These are phyloP conservation scores for Porpolomopsis calyptriformis DNA, from an alignment of 768 basidiomycete species.

Conservation along the genomic window DNA sequence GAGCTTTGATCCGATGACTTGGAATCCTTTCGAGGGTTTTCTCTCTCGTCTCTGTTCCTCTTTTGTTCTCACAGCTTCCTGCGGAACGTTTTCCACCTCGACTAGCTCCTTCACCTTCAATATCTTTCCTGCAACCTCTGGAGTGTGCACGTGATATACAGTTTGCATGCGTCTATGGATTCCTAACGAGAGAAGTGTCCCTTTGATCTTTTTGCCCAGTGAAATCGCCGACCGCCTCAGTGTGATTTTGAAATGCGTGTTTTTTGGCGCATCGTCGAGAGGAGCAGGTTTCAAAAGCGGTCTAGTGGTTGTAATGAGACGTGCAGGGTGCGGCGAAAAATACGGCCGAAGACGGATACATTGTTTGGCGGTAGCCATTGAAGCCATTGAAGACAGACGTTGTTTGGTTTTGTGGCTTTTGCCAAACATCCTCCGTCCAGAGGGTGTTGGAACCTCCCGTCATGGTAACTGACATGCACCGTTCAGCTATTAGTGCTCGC, in stretches of 20 bases:
- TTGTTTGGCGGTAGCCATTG: background rate
- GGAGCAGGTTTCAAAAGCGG: background rate
- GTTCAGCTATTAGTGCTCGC: conserved; percentile 67
- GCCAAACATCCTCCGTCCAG: background rate
- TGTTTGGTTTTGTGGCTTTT: background rate
- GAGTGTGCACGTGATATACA: conserved; percentile 66
- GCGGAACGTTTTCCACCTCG: conserved; percentile 75
- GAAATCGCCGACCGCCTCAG: conserved; percentile 81
- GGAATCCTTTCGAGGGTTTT: conserved; percentile 58
- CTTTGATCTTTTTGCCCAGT: conserved; percentile 57
- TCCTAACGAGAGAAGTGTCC: conserved; percentile 73
- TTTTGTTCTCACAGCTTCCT: conserved; percentile 55
- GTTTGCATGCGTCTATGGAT: conserved; percentile 76
- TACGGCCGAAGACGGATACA: background rate
- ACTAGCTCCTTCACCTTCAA: conserved; percentile 83
- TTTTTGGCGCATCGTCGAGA: conserved; percentile 16
- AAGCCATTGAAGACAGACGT: background rate
- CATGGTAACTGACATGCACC: conserved; percentile 58
- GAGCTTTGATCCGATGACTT: conserved; percentile 34
- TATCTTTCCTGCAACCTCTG: conserved; percentile 77
- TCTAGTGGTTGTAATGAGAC: background rate
- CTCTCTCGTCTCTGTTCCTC: conserved; percentile 57
- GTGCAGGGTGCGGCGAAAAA: background rate
- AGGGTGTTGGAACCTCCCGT: no score
- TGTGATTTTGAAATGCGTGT: conserved; percentile 83